Conservation (phyloP, 2,329 filamentous ascomycete species). For the Microdochium nivale region DNA sequence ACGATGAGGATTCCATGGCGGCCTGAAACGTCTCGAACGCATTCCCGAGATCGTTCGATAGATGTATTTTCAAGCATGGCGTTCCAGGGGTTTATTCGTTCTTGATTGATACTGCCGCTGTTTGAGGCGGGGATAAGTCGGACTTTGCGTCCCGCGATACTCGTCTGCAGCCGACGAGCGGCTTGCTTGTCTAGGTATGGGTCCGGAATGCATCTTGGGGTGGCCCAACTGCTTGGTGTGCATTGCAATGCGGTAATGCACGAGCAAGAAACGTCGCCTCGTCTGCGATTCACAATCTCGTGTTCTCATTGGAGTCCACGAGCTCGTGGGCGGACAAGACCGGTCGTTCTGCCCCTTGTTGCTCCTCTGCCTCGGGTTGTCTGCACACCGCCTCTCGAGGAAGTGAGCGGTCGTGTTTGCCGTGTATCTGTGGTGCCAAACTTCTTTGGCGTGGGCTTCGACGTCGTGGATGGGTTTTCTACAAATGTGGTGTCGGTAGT, state of each 20-base stretch:
- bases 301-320: constrained; percentile 32
- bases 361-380: constrained; percentile 22
- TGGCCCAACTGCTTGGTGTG: too few species aligned
- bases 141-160: too few species aligned
- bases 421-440: constrained; percentile 32
- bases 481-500: constrained; percentile 90
- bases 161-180: too few species aligned
- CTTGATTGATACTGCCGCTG: not conserved
- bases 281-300: too few species aligned
- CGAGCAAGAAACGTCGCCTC: too few species aligned
- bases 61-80: not conserved
- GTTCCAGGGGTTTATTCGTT: not conserved
- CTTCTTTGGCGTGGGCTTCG: constrained; percentile 37
- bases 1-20: constrained; percentile 30
- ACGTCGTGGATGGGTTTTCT: constrained; percentile 63
- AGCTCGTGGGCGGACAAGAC: constrained; percentile 35
- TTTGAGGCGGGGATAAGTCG: too few species aligned
- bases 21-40: constrained; percentile 13
- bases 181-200: too few species aligned
- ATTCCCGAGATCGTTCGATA: not conserved
- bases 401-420: constrained; percentile 38
- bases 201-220: too few species aligned
- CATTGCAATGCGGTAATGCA: too few species aligned
- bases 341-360: constrained; percentile 33
- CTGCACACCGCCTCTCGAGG: constrained; percentile 27